Base-by-base conservation (phyloP, 345 rosid species). In the Moricandia moricandioides region DNA sequence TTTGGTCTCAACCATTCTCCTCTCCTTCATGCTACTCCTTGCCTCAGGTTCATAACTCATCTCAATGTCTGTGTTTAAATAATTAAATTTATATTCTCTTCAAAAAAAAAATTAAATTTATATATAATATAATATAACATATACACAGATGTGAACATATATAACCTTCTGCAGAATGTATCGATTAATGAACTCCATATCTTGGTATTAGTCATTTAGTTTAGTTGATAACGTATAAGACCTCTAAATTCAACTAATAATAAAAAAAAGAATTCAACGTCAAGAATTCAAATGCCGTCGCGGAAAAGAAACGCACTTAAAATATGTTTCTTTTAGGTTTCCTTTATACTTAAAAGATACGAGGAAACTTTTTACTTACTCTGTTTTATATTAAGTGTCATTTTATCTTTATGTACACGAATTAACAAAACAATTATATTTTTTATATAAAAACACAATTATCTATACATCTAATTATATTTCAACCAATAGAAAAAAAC, bases 11-110 rank as follows among this genome's bases (percentile, higher is more conserved):
- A 14, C 62, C 54, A n/a, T 65, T 71, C 62, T 77, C 67, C 55
- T 77, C 62, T 45, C 67, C 11, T 26, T 58, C 72, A 71, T 77
- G 62, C 70, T 77, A 43, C 67, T 77, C 76, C 30, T 71, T 49
- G 67, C 67, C 35, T 27, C 72, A 77, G 80, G 76, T 77, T 71
- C 71, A 39, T 54, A 27, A 49, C 27, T 39, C 30, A 27, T 75
- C 69, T 37, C 56, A 7, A 0, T 49, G 56, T 17, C 11, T 17
- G 16, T 16, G 4, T 51, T 51, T 16, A 17, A 17, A 16, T 49
- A 16, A 34, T 2, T 49, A 16, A 49, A 3, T 17, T 17, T 66
- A 4, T 21, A 21, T 21, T 21, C 24, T 21, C 24, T 21, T 21
- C 24, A 21, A 21, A 21, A 21, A 21, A 21, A 21, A 21, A 21